Conservation (phyloP, 2,329 filamentous ascomycete genomes). For the Colletotrichum sp. region DNA sequence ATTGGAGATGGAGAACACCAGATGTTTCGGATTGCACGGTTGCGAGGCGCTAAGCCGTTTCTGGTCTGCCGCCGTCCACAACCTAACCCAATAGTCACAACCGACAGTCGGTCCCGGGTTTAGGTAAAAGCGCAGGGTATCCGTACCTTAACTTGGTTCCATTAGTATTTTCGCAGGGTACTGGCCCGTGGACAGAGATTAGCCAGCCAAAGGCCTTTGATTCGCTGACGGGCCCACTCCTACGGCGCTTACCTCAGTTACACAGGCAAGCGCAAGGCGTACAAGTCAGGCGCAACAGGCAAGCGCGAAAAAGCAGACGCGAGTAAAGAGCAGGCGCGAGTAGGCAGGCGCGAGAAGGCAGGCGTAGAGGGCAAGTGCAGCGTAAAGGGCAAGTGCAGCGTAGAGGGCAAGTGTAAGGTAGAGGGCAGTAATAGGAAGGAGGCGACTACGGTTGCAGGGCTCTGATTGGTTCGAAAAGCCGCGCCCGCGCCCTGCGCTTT, state of each 20-base stretch:
- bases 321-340: too few species aligned
- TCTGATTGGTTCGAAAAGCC: not conserved
- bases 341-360: not conserved
- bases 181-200: not conserved
- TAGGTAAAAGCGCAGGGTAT: not conserved
- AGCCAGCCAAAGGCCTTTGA: not conserved
- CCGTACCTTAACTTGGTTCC: too few species aligned
- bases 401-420: too few species aligned
- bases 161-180: not conserved
- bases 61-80: not conserved
- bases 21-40: conserved; percentile 8
- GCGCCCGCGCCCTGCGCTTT: too few species aligned
- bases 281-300: not conserved
- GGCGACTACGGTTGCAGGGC: too few species aligned
- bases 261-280: not conserved
- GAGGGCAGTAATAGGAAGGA: too few species aligned
- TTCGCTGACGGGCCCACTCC: not conserved
- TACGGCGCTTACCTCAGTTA: not conserved
- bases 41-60: not conserved
- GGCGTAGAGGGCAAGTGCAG: not conserved
- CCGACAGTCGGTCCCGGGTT: not conserved
- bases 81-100: not conserved
- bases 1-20: not conserved
- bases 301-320: not conserved
- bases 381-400: too few species aligned